Conservation (phyloP, 768 basidiomycete species). For the Krasilnikovozyma curviuscula region DNA sequence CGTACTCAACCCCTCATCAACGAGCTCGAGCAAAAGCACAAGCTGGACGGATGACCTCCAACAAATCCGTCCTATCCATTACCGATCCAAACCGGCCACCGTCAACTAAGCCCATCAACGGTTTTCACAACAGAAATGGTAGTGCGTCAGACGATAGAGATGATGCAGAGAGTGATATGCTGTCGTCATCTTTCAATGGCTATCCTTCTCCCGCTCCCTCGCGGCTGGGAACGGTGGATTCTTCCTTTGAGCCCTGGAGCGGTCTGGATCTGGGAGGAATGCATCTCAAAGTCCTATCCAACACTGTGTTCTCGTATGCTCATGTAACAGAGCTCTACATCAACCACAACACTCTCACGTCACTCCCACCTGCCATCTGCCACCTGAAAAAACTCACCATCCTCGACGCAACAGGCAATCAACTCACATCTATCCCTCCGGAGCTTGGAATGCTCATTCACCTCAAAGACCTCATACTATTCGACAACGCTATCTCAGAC, state of each 20-base stretch:
- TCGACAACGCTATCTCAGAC: slow-evolving; percentile 79
- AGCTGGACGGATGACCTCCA: slow-evolving; percentile 50
- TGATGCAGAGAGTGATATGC: too few species aligned
- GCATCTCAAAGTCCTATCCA: slow-evolving; percentile 71
- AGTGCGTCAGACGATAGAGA: slow-evolving; percentile 20
- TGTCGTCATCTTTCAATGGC: too few species aligned
- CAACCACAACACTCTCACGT: slow-evolving; percentile 72
- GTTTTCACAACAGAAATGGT: slow-evolving; percentile 22
- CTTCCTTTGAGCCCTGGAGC: slow-evolving; percentile 41
- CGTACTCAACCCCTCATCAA: slow-evolving; percentile 74
- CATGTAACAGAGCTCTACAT: slow-evolving; percentile 89
- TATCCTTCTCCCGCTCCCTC: slow-evolving; percentile 21
- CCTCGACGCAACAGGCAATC: slow-evolving; percentile 82
- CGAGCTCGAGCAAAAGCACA: slow-evolving; percentile 88
- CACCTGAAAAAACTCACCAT: slow-evolving; percentile 67
- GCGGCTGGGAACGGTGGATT: too few species aligned
- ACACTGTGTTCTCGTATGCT: slow-evolving; percentile 60
- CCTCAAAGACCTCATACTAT: slow-evolving; percentile 78
- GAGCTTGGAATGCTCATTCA: slow-evolving; percentile 80
- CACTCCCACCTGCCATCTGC: slow-evolving; percentile 63
- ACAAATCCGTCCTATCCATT: slow-evolving; percentile 76
- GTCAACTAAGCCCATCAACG: slow-evolving; percentile 24
- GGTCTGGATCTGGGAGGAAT: slow-evolving; percentile 94
- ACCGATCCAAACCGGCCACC: slow-evolving; percentile 54
- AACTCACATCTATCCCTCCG: slow-evolving; percentile 51